A percentile compares a stretch with the other conserved stretches of the same genome.
These are phyloP conservation scores for Saksenaea vasiformis DNA, from an alignment of 371 early-diverging fungal genomes.

Conservation along the genomic window DNA sequence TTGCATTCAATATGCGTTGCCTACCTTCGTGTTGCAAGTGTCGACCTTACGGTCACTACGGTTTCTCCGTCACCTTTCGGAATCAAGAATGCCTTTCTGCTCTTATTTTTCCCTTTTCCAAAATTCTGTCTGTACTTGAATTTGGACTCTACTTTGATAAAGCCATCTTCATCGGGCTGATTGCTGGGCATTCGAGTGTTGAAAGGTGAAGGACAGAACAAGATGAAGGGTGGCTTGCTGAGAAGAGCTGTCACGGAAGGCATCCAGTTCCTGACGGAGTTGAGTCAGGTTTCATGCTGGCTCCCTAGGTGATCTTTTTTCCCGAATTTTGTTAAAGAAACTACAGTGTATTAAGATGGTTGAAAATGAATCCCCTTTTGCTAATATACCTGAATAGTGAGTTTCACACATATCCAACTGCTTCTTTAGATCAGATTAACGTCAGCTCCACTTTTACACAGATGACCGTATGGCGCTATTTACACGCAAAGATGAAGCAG, in stretches of 20 bases:
- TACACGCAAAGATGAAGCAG: too few relatives aligned
- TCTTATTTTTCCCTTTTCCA: neutral
- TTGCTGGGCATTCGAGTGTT: neutral
- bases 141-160: slow-evolving; percentile 15
- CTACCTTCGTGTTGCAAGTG: neutral
- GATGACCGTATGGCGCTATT: too few relatives aligned
- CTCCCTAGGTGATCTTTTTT: too few relatives aligned
- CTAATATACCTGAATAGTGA: too few relatives aligned
- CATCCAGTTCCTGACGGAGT: neutral
- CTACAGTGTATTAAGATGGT: too few relatives aligned
- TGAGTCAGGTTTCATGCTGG: too few relatives aligned
- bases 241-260: neutral
- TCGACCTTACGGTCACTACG: neutral
- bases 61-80: neutral
- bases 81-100: slow-evolving; percentile 7
- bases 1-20: neutral
- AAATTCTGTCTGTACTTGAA: slow-evolving; percentile 15
- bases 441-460: too few relatives aligned
- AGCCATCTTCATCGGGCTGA: slow-evolving; percentile 15
- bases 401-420: too few relatives aligned
- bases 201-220: neutral
- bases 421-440: too few relatives aligned
- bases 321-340: too few relatives aligned
- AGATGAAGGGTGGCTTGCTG: neutral
- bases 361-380: too few relatives aligned